Percentiles rank a stretch among this genome's conserved stretches.
phyloP scores from a whole-genome alignment of 2,329 filamentous ascomycete genomes.

The Neonectria hederae region DNA sequence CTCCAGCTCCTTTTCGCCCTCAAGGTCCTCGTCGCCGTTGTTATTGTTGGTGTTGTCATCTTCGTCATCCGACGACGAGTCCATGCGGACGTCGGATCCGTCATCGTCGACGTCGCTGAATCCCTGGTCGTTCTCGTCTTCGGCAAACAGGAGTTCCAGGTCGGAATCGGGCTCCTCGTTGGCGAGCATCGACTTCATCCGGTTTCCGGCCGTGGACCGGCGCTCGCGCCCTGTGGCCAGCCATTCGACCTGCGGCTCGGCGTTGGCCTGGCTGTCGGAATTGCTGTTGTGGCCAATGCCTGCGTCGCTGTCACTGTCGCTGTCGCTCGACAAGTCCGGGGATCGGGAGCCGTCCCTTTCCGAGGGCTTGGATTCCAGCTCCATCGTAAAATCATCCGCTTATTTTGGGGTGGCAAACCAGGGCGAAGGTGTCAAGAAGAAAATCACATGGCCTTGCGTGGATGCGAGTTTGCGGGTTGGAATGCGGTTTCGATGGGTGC shows the following conservation, averaged over 20 bases:
- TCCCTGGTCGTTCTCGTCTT: conserved; percentile 74
- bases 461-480: conserved; percentile 10
- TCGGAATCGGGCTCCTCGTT: conserved; percentile 76
- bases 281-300: conserved; percentile 44
- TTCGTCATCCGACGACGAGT: conserved; percentile 85
- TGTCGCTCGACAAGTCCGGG: conserved; percentile 45
- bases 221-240: conserved; percentile 78
- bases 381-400: conserved; percentile 39
- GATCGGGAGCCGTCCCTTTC: conserved; percentile 48
- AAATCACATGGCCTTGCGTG: conserved; percentile 35
- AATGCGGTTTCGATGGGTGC: conserved; percentile 12
- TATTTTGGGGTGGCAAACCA: neutral
- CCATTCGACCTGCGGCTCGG: conserved; percentile 65
- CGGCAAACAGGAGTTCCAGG: conserved; percentile 79
- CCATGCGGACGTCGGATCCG: conserved; percentile 82
- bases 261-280: conserved; percentile 50
- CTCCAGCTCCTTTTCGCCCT: conserved; percentile 88
- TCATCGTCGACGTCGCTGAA: conserved; percentile 75
- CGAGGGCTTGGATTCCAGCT: conserved; percentile 42
- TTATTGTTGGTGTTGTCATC: conserved; percentile 74
- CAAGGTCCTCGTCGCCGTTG: conserved; percentile 70
- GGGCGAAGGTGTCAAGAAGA: neutral
- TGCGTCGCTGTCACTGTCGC: conserved; percentile 44
- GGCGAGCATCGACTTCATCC: conserved; percentile 80
- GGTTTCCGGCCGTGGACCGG: conserved; percentile 84